These are phyloP conservation scores for Penicillium roqueforti DNA, from an alignment of 495 filamentous ascomycete genomes.

Conservation along the genomic window DNA sequence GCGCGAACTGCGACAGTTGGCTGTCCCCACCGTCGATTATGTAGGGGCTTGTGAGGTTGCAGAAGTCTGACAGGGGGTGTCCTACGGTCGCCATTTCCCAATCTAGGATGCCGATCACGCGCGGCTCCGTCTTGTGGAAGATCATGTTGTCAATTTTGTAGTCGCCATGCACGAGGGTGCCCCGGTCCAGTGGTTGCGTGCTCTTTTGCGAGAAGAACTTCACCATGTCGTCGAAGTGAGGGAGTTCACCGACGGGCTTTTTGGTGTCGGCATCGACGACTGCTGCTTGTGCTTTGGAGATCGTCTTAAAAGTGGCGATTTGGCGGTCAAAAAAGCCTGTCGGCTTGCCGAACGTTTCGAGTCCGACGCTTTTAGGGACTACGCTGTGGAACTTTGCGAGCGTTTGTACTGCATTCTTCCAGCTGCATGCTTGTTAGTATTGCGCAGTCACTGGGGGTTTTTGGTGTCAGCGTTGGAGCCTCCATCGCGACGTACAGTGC, in stretches of 20 bases:
- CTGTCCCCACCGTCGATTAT: slow-evolving; percentile 44
- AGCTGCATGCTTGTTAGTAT: slow-evolving; percentile 41
- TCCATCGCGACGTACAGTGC: slow-evolving; percentile 51
- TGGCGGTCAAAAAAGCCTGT: slow-evolving; percentile 84
- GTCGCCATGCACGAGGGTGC: slow-evolving; percentile 84
- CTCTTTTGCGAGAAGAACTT: slow-evolving; percentile 63
- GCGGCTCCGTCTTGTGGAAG: slow-evolving; percentile 81
- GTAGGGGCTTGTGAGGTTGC: slow-evolving; percentile 73
- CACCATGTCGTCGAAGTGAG: slow-evolving; percentile 75
- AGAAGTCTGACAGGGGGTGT: slow-evolving; percentile 84
- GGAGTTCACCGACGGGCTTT: slow-evolving; percentile 72
- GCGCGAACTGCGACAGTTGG: slow-evolving; percentile 50
- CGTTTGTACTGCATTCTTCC: slow-evolving; percentile 77
- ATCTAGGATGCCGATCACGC: slow-evolving; percentile 90
- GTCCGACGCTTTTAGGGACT: slow-evolving; percentile 56
- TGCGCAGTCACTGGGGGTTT: background rate
- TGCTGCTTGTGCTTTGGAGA: slow-evolving; percentile 72
- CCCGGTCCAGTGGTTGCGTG: slow-evolving; percentile 71
- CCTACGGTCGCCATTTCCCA: slow-evolving; percentile 98
- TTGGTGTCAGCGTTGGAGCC: background rate
- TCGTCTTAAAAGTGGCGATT: slow-evolving; percentile 71
- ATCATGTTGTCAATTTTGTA: slow-evolving; percentile 98
- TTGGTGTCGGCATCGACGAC: slow-evolving; percentile 71
- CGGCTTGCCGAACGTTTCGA: slow-evolving; percentile 68
- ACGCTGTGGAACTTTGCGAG: slow-evolving; percentile 84